These are phyloP conservation scores for Ophiostoma sp. DNA, from an alignment of 2,329 filamentous ascomycete genomes.

Conservation along the genomic window DNA sequence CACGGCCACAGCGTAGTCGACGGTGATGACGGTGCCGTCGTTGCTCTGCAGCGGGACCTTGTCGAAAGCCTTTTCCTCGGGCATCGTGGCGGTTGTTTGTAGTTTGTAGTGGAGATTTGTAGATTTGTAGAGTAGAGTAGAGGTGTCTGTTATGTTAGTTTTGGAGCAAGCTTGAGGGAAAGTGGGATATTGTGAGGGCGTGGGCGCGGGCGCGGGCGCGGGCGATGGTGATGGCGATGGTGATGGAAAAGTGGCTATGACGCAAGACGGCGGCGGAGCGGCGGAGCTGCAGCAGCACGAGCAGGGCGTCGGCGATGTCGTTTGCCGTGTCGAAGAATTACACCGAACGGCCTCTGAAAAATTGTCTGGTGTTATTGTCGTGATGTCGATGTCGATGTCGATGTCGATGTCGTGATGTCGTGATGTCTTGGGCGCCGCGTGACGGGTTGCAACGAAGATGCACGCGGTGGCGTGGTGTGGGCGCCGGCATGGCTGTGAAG, in stretches of 20 bases:
- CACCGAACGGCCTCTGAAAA: too few relatives aligned
- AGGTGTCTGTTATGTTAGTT: background rate
- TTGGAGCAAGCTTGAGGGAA: background rate
- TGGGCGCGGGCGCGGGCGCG: background rate
- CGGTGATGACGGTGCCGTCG: constrained; percentile 44
- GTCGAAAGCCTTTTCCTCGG: constrained; percentile 31
- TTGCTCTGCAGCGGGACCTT: constrained; percentile 51
- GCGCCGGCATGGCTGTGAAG: background rate
- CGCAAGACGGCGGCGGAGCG: background rate
- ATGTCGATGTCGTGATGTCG: background rate
- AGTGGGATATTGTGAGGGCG: background rate
- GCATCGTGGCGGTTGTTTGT: constrained; percentile 29
- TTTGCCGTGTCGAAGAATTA: too few relatives aligned
- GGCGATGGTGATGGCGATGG: background rate
- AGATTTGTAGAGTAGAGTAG: background rate
- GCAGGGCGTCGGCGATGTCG: background rate
- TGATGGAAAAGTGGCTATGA: background rate
- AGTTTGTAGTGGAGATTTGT: background rate
- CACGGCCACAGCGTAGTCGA: constrained; percentile 77
- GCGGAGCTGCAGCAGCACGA: background rate
- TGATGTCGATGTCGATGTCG: background rate
- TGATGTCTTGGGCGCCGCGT: background rate
- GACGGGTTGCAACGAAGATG: background rate
- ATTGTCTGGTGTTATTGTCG: too few relatives aligned
- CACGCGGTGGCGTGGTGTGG: background rate